Conservation (phyloP, 208 protist species). For the Acanthamoeba castellanii region DNA sequence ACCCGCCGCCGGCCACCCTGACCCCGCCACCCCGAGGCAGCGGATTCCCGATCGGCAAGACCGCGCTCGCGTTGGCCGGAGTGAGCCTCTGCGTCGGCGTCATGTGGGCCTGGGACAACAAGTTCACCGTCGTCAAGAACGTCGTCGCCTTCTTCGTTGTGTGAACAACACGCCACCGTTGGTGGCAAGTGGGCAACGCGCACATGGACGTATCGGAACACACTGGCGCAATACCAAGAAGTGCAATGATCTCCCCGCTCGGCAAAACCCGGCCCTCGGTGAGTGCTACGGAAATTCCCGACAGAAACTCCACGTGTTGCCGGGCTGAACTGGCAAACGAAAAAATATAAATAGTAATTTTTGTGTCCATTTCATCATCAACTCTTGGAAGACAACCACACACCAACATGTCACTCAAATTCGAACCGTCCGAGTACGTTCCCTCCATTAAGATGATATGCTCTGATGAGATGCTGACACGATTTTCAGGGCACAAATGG, state of each 20-base stretch:
- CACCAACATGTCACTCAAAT: constrained; percentile 1
- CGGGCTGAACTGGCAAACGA: neutral
- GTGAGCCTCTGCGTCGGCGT: neutral
- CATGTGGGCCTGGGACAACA: constrained; percentile 30
- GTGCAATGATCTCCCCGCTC: neutral
- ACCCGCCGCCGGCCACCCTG: neutral
- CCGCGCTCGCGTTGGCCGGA: neutral
- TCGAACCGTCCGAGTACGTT: constrained; percentile 26
- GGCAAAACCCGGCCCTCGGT: neutral
- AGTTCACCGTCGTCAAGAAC: constrained; percentile 2
- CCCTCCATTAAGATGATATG: neutral
- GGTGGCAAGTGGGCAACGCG: neutral
- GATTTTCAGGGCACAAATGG: constrained; percentile 21
- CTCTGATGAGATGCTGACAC: too few relatives aligned
- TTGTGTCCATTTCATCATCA: neutral
- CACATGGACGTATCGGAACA: too few relatives aligned
- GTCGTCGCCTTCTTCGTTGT: constrained; percentile 10
- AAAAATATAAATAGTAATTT: neutral
- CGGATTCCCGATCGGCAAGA: constrained; percentile 5
- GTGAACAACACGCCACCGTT: neutral
- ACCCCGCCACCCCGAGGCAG: neutral
- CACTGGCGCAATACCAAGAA: too few relatives aligned
- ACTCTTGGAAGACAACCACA: neutral
- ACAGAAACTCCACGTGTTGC: neutral
- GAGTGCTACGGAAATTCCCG: neutral